phyloP scores from a whole-genome alignment of 2,329 filamentous ascomycete genomes.

The Aurifilum marmelostoma region DNA sequence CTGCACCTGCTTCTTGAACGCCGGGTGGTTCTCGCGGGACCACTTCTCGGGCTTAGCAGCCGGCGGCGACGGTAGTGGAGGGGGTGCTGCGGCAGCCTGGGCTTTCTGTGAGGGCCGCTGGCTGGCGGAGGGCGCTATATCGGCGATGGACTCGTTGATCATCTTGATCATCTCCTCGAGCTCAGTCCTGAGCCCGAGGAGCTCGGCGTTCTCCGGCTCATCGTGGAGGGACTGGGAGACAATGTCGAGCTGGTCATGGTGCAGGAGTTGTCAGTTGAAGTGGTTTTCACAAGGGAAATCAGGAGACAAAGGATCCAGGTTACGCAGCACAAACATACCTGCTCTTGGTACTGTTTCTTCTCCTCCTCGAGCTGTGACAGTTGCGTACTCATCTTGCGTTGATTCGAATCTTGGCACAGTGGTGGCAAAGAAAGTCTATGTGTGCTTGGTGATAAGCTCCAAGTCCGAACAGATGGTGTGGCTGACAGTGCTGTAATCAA shows the following conservation, averaged over 20 bases:
- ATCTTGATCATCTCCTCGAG: conserved; percentile 80
- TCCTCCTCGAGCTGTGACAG: conserved; percentile 54
- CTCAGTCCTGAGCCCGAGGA: conserved; percentile 77
- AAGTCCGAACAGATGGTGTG: background rate
- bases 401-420: background rate
- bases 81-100: conserved; percentile 43
- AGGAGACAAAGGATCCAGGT: background rate
- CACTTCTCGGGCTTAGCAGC: conserved; percentile 65
- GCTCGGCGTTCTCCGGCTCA: conserved; percentile 79
- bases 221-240: conserved; percentile 75
- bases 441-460: background rate
- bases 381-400: conserved; percentile 44
- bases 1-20: conserved; percentile 63
- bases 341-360: conserved; percentile 58
- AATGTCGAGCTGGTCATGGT: conserved; percentile 68
- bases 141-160: conserved; percentile 78
- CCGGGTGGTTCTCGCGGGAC: conserved; percentile 79
- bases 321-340: conserved; percentile 45
- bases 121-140: conserved; percentile 68
- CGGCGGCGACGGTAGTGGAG: conserved; percentile 48
- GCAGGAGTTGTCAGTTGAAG: conserved; percentile 29
- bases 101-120: conserved; percentile 44
- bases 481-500: background rate
- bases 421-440: background rate
- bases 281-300: background rate